Conservation (phyloP, 176 grass and related monocot genomes). For the Microstegium vimineum region DNA sequence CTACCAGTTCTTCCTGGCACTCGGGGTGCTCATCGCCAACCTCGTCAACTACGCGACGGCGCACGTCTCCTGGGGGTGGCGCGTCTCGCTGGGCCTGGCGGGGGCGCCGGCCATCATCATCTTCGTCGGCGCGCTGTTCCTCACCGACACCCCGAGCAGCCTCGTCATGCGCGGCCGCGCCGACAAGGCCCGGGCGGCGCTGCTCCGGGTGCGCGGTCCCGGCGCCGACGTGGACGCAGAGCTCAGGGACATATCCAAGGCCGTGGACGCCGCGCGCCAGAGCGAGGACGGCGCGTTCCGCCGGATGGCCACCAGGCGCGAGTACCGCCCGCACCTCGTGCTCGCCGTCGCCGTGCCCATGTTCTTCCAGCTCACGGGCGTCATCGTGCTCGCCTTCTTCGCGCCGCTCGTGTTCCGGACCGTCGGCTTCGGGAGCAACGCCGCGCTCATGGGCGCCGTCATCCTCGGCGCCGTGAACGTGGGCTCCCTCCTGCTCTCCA, state of each 20-base stretch:
- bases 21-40: constrained; percentile 48
- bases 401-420: constrained; percentile 75
- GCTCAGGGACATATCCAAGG: constrained; percentile 39
- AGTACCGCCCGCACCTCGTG: constrained; percentile 76
- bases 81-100: constrained; percentile 74
- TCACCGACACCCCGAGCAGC: constrained; percentile 83
- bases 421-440: constrained; percentile 70
- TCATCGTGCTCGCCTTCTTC: constrained; percentile 78
- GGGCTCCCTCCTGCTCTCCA: constrained; percentile 45
- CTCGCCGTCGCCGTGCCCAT: constrained; percentile 67
- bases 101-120: constrained; percentile 58
- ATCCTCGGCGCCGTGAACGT: constrained; percentile 67
- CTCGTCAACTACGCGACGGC: constrained; percentile 56
- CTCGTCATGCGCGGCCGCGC: constrained; percentile 48
- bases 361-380: constrained; percentile 88
- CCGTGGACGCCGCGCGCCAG: constrained; percentile 27
- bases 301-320: constrained; percentile 38
- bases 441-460: constrained; percentile 62
- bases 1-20: constrained; percentile 71
- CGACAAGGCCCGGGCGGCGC: constrained; percentile 51
- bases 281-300: constrained; percentile 62
- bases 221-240: constrained; percentile 67
- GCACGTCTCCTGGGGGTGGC: constrained; percentile 58
- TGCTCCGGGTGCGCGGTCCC: constrained; percentile 44
- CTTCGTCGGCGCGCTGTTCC: constrained; percentile 58